phyloP scores from a whole-genome alignment of 2,329 filamentous ascomycete species.

The Chrysoporthe austroafricana region DNA sequence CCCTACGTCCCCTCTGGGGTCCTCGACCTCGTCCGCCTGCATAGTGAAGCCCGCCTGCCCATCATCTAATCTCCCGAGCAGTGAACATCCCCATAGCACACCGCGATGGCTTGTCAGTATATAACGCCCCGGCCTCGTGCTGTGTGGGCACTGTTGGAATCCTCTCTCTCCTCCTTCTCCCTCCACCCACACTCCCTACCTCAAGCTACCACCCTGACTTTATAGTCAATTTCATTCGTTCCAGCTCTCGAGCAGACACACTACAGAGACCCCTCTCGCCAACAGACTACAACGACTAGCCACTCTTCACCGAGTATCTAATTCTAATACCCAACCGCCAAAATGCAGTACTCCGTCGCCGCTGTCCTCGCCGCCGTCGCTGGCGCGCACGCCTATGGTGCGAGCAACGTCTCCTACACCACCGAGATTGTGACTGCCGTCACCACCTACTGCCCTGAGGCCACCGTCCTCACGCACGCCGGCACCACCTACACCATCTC shows the following conservation, averaged over 20 bases:
- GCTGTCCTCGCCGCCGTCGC: constrained; percentile 56
- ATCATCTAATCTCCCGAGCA: constrained; percentile 24
- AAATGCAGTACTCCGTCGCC: constrained; percentile 67
- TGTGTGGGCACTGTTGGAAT: constrained; percentile 42
- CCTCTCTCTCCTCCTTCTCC: constrained; percentile 45
- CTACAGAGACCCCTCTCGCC: constrained; percentile 39
- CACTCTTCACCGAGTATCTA: constrained; percentile 39
- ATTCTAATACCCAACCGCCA: constrained; percentile 53
- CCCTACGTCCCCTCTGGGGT: constrained; percentile 20
- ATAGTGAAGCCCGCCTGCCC: constrained; percentile 10
- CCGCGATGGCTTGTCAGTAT: constrained; percentile 43
- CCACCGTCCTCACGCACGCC: constrained; percentile 67
- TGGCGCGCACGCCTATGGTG: constrained; percentile 44
- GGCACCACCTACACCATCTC: constrained; percentile 72
- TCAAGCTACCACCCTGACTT: constrained; percentile 51
- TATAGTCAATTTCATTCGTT: constrained; percentile 65
- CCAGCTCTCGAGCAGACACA: constrained; percentile 29
- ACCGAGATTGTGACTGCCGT: constrained; percentile 69
- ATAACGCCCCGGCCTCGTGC: constrained; percentile 47
- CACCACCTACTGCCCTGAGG: constrained; percentile 73
- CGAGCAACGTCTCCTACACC: constrained; percentile 57
- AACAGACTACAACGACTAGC: constrained; percentile 32
- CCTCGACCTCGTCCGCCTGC: constrained; percentile 16
- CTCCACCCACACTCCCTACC: constrained; percentile 54
- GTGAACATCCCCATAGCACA: constrained; percentile 9